Base-by-base conservation (phyloP, 2,329 filamentous ascomycete genomes). In the Pestalotiopsis fici region DNA sequence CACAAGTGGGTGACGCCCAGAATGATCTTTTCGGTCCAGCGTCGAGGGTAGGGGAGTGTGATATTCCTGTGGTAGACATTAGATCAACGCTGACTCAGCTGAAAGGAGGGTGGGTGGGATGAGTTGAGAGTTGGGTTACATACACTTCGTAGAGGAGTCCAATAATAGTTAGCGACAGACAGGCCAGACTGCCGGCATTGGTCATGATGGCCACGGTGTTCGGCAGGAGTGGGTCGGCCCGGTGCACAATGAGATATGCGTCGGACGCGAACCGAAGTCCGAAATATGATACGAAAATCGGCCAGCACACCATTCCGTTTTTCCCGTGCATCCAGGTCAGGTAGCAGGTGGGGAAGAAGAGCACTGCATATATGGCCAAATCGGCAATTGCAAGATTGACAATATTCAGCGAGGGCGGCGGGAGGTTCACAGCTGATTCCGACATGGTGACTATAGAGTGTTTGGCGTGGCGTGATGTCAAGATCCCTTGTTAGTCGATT, bases 361-460 rank as follows among this genome's bases (percentile, higher is more conserved):
- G 18, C 12, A 61, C 59, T 23, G 59, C 59, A 61, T 61, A 61
- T 37, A 61, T 61, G 28, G n/a, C 31, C 15, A 61, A n/a, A 27
- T 61, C 59, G 35, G 59, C 59, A 39, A 61, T 61, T 9, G 59
- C 59, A 37, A 61, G 59, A 39, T 61, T 61, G 27, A 61, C 28
- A 39, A 61, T 37, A n/a, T 31, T 15, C 21, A 27, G 18, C 15
- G 59, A 61, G 18, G 59, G 59, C 31, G 59, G 59, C 28, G 59
- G 59, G 3, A 50, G 43, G n/a, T 21, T 50, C 6, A 18, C 43
- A 50, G 43, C 43, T 50, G 43, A 18, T 50, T 50, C 43, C 43
- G 43, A 50, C 43, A 50, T 50, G 6, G 9, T 50, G 4, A 21
- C n/a, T 18, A 13, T 43, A 12, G 37, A 43, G 9, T 12, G n/a